Conservation (phyloP, 257 asterid genomes). For the Linderniella brevidens region DNA sequence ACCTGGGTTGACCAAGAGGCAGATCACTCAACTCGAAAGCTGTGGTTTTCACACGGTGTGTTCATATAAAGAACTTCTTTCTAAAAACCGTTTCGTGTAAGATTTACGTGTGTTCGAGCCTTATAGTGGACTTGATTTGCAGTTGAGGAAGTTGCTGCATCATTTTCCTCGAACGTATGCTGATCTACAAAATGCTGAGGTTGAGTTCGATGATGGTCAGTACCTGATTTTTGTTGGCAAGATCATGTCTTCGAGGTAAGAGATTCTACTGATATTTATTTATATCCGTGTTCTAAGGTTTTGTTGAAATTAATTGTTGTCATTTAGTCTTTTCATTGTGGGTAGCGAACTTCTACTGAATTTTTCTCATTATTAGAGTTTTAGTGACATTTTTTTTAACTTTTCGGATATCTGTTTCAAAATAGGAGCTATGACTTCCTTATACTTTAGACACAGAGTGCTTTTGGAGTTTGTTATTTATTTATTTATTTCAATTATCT, state of each 20-base stretch:
- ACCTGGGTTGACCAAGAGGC: conserved; percentile 60
- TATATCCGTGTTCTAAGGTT: background rate
- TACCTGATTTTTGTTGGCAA: conserved; percentile 77
- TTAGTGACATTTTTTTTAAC: no score
- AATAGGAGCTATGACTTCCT: no score
- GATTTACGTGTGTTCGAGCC: conserved; percentile 12
- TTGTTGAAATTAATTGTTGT: no score
- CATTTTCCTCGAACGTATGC: conserved; percentile 97
- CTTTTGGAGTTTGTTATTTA: no score
- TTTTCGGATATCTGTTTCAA: no score
- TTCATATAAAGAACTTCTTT: conserved; percentile 4
- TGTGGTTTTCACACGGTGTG: conserved; percentile 82
- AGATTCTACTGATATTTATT: background rate
- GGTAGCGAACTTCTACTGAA: no score
- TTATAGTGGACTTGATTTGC: conserved; percentile 25
- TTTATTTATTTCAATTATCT: no score
- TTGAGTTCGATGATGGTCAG: conserved; percentile 74
- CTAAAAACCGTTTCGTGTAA: conserved; percentile 5
- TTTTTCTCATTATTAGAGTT: no score
- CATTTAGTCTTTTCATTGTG: no score
- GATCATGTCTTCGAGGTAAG: conserved; percentile 64
- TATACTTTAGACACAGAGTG: no score
- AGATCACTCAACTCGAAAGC: conserved; percentile 41
- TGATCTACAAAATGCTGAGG: conserved; percentile 76
- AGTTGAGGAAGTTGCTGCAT: conserved; percentile 80